Evolutionary conservation across 257 asterid genomes (phyloP).

Genomic region (Sherardia arvensis): DNA sequence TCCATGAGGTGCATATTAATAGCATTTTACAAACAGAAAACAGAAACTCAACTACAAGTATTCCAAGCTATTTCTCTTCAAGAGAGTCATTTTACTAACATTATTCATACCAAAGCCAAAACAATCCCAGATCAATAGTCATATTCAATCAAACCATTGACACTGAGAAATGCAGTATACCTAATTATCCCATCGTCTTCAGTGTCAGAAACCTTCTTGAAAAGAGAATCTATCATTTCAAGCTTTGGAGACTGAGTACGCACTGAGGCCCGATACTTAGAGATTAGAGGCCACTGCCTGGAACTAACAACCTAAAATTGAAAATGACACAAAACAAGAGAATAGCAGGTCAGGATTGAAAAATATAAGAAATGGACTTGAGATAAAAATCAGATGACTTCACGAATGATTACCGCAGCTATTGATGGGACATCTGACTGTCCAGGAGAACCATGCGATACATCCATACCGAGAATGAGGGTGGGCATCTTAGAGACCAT

Average conservation of each 20-base stretch:
- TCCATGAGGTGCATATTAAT: too few relatives aligned
- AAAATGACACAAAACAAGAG: background rate
- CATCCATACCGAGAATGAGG: slow-evolving; percentile 89
- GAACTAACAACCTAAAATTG: slow-evolving; percentile 71
- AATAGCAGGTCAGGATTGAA: background rate
- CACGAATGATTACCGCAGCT: slow-evolving; percentile 60
- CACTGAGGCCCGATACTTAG: slow-evolving; percentile 79
- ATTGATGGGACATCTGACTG: slow-evolving; percentile 88
- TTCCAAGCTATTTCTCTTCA: too few relatives aligned
- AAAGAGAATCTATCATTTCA: slow-evolving; percentile 82
- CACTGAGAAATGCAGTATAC: slow-evolving; percentile 18
- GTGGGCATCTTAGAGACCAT: slow-evolving; percentile 70
- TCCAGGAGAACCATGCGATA: slow-evolving; percentile 96
- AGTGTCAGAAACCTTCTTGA: slow-evolving; percentile 54
- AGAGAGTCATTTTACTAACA: too few relatives aligned
- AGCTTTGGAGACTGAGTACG: slow-evolving; percentile 85
- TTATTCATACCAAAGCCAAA: too few relatives aligned
- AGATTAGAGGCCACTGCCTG: slow-evolving; percentile 86
- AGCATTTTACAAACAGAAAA: too few relatives aligned
- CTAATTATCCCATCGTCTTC: slow-evolving; percentile 85
- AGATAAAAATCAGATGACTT: background rate
- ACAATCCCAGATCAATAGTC: too few relatives aligned
- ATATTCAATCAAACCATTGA: too few relatives aligned
- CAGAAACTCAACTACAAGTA: too few relatives aligned
- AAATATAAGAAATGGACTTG: background rate